phyloP scores from a whole-genome alignment of 306 rosid species.

The Gynostemma pentaphyllum region DNA sequence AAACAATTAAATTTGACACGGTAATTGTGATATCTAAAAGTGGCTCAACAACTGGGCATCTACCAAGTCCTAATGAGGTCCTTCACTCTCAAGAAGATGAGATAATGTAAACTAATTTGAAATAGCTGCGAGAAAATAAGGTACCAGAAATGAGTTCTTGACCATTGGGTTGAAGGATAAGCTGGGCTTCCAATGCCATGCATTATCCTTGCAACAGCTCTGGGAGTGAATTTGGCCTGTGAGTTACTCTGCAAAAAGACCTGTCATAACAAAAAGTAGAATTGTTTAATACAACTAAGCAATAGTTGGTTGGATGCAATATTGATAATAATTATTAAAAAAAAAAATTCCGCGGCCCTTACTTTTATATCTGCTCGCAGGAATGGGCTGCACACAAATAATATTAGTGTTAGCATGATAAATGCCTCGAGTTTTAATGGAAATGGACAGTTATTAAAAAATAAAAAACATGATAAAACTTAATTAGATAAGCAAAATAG shows the following conservation, averaged over 20 bases:
- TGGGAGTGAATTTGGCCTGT: slow-evolving; percentile 73
- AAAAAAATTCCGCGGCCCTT: slow-evolving; percentile 16
- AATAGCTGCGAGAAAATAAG: background rate
- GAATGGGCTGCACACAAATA: slow-evolving; percentile 71
- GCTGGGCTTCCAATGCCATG: slow-evolving; percentile 96
- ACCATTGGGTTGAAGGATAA: slow-evolving; percentile 73
- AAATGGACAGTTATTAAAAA: background rate
- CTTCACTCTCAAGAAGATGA: background rate
- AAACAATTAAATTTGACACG: background rate
- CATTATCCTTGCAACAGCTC: slow-evolving; percentile 91
- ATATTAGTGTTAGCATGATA: slow-evolving; percentile 22
- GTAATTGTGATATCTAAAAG: background rate
- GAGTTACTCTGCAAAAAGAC: slow-evolving; percentile 81
- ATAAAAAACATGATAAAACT: background rate
- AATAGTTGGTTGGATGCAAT: background rate
- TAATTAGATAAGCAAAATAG: background rate
- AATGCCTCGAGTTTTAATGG: background rate
- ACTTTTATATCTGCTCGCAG: slow-evolving; percentile 90
- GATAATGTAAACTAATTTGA: background rate
- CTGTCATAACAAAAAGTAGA: slow-evolving; percentile 32
- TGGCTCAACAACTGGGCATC: background rate
- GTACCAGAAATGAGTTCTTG: slow-evolving; percentile 88
- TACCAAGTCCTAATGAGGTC: background rate
- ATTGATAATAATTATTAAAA: slow-evolving; percentile 16
- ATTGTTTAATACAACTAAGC: slow-evolving; percentile 10